These are phyloP conservation scores for Mycena galericulata DNA, from an alignment of 768 basidiomycete genomes.

Conservation along the genomic window DNA sequence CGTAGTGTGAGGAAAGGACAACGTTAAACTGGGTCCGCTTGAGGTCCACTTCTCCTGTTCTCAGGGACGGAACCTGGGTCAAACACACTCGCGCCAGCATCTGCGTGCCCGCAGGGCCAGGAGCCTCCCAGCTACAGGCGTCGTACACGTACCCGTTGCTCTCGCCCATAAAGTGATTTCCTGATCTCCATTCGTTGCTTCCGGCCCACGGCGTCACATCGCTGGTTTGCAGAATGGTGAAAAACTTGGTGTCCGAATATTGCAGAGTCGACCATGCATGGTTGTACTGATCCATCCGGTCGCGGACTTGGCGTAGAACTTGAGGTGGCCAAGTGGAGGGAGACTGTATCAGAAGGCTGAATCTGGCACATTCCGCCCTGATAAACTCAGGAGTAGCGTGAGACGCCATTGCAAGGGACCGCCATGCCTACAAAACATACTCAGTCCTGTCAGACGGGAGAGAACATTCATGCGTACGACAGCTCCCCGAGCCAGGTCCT, in stretches of 20 bases:
- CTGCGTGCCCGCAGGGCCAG: not conserved
- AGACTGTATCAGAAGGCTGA: constrained; percentile 1
- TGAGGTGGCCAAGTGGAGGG: not conserved
- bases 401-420: constrained; percentile 2
- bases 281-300: constrained; percentile 20
- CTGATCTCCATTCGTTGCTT: constrained; percentile 5
- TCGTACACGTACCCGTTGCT: constrained; percentile 24
- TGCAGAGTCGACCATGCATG: constrained; percentile 25
- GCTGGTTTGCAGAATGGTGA: not conserved
- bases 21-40: not conserved
- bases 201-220: constrained; percentile 15
- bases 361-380: constrained; percentile 16
- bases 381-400: constrained; percentile 9
- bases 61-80: constrained; percentile 10
- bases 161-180: constrained; percentile 24
- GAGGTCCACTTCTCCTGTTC: constrained; percentile 1
- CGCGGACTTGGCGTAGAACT: not conserved
- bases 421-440: constrained; percentile 13
- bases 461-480: not conserved
- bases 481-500: constrained; percentile 9
- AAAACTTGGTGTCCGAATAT: not conserved
- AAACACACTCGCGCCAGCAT: not conserved
- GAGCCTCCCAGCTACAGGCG: not conserved
- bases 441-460: not conserved
- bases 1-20: not conserved